These are phyloP conservation scores for Helotiales sp. DNA, from an alignment of 2,329 filamentous ascomycete genomes.

Conservation along the genomic window DNA sequence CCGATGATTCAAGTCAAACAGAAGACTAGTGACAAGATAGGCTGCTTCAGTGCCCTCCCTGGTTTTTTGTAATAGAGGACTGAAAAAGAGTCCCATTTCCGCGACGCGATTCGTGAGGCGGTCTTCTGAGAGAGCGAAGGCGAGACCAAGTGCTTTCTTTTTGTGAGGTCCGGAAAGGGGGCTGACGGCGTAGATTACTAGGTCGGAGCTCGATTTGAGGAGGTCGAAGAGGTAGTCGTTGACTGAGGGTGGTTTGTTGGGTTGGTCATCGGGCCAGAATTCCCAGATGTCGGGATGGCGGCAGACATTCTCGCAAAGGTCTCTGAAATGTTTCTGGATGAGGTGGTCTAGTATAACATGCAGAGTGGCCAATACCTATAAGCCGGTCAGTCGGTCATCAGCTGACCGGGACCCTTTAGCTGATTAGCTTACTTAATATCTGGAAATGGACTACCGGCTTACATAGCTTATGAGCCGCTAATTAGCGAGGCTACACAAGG, in stretches of 20 bases:
- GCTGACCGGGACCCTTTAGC: too few species aligned
- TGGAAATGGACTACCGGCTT: too few species aligned
- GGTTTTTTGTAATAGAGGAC: slow-evolving; percentile 50
- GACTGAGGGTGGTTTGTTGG: slow-evolving; percentile 6
- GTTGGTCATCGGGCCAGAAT: slow-evolving; percentile 14
- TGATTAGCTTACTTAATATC: too few species aligned
- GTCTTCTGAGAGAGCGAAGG: slow-evolving; percentile 6
- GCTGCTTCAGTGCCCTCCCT: slow-evolving; percentile 56
- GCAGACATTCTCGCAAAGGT: slow-evolving; percentile 10
- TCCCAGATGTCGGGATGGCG: slow-evolving; percentile 13
- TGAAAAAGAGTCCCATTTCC: slow-evolving; percentile 45
- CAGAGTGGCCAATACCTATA: too few species aligned
- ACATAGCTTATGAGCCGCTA: too few species aligned
- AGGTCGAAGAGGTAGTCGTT: slow-evolving; percentile 5
- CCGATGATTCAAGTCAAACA: slow-evolving; percentile 55
- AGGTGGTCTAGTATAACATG: slow-evolving; percentile 15
- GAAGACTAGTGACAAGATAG: slow-evolving; percentile 51
- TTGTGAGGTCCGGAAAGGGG: slow-evolving; percentile 10
- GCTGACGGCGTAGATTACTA: slow-evolving; percentile 9
- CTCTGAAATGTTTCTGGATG: slow-evolving; percentile 9
- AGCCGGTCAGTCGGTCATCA: too few species aligned
- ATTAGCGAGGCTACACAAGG: too few species aligned
- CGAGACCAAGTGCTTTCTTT: slow-evolving; percentile 13
- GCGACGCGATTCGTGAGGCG: slow-evolving; percentile 13
- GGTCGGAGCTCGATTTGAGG: slow-evolving; percentile 4